Percentiles rank a stretch among this genome's conserved stretches.
Conservation (phyloP, 192 early-diverging fungal genomes). For the Phlyctochytrium arcticum region DNA sequence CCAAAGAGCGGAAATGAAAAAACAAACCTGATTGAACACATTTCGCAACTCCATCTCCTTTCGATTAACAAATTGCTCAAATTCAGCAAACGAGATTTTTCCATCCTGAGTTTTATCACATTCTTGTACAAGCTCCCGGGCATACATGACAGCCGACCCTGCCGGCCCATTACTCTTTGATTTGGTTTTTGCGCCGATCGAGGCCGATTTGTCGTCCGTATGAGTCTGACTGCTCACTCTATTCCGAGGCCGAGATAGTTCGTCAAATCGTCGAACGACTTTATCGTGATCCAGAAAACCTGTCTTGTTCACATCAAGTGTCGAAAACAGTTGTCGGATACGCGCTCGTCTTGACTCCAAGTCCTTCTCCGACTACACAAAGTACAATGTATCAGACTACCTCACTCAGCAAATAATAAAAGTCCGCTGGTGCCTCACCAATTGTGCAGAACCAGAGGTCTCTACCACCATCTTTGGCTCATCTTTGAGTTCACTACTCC, state of each 20-base stretch:
- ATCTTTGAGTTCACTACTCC: too few species aligned
- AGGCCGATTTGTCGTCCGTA: too few species aligned
- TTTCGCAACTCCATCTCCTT: constrained; percentile 63
- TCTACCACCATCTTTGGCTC: too few species aligned
- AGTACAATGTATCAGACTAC: too few species aligned
- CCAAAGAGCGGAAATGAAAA: not conserved
- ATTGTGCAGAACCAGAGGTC: too few species aligned
- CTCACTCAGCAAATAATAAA: too few species aligned
- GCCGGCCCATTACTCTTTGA: not conserved
- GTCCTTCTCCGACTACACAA: too few species aligned
- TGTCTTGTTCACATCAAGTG: constrained; percentile 13
- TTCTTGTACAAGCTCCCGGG: constrained; percentile 23
- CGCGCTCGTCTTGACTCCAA: too few species aligned
- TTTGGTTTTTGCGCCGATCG: not conserved
- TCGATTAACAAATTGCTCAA: constrained; percentile 54
- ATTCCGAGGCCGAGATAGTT: not conserved
- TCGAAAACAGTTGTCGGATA: constrained; percentile 16
- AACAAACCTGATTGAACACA: constrained; percentile 47
- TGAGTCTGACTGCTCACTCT: not conserved
- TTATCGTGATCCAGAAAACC: constrained; percentile 25
- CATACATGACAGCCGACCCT: constrained; percentile 20
- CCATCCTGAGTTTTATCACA: constrained; percentile 40
- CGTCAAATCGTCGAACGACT: constrained; percentile 21
- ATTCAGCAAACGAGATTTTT: constrained; percentile 31
- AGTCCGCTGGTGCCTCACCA: too few species aligned